Evolutionary conservation across 225 moss, liverwort and hornwort genomes (phyloP), one percentile per base, ranked within the genome.

Genomic region (Sphagnum tenellum): DNA sequence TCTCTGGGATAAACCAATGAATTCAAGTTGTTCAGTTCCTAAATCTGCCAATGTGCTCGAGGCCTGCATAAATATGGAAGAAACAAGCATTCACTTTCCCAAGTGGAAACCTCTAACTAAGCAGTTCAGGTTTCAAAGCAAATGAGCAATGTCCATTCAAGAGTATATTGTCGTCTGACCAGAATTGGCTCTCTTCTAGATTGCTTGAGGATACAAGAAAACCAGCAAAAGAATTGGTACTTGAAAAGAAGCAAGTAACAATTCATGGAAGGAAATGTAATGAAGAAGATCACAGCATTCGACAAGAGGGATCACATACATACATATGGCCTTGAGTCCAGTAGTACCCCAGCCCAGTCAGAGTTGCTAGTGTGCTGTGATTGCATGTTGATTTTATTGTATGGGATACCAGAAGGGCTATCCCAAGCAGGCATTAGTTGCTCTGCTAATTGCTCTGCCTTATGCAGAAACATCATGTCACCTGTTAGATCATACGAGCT

Each of bases 21-120:
- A 69, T 75, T 98, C 98, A 71, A 98, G 69, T 72, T 98, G 98
- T 82, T 93, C 90, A 12, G 98, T 98, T 61, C 87, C 98, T 57
- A 87, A 70, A 78, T 98, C 93, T 46, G 98, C 98, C 71, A 98
- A 71, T 71, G 81, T 76, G 81, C 90, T 98, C 61, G 89, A 77
- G 61, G 89, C 90, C 91, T 91, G 73, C 46, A 50, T 29, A 29
- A 29, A 29, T 29, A 29, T 29, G 29, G 29, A 29, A 0, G 1
- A 29, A 29, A 29, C 1, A 29, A 29, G 29, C 29, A 29, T 29
- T 29, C 29, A 29, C 29, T 29, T 29, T 29, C 29, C 29, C 29
- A 29, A 29, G 29, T 29, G 29, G 29, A 29, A 29, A 29, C 29
- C 29, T 29, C 29, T 29, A 29, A 29, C 29, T 29, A 29, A 29